A percentile compares a stretch with the other conserved stretches of the same genome.
These are phyloP conservation scores for Biscogniauxia mediterranea DNA, from an alignment of 2,329 filamentous ascomycete species.

Conservation along the genomic window DNA sequence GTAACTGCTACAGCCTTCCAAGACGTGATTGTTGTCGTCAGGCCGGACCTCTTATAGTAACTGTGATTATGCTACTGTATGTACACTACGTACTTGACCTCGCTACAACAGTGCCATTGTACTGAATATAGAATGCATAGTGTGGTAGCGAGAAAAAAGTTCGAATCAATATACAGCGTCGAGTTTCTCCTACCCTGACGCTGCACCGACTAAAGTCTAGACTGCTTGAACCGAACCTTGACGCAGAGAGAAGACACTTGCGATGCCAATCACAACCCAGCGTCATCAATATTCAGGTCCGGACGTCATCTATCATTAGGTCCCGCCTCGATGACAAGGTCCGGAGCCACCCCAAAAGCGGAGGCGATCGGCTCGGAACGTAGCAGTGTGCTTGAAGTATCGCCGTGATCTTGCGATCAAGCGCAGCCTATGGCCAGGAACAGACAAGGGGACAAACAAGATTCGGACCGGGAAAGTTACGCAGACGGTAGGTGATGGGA, in stretches of 20 bases:
- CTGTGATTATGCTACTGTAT: background rate
- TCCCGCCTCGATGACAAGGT: background rate
- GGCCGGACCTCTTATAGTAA: background rate
- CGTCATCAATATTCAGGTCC: background rate
- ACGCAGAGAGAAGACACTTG: background rate
- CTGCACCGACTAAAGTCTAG: background rate
- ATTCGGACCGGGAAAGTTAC: background rate
- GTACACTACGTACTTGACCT: background rate
- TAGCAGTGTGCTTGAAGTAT: background rate
- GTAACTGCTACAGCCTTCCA: background rate
- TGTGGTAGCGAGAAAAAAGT: too few relatives aligned
- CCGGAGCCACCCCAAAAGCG: background rate
- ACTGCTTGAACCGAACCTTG: background rate
- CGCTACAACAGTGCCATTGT: background rate
- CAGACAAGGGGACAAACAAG: background rate
- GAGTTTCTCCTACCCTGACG: background rate
- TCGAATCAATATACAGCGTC: background rate
- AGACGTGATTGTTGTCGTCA: background rate
- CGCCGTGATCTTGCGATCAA: background rate
- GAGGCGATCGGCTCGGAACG: background rate
- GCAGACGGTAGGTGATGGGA: background rate
- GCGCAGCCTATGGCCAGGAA: background rate
- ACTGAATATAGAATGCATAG: too few relatives aligned
- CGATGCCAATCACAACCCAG: background rate
- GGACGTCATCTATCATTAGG: background rate